Percentiles rank a stretch among this genome's conserved stretches.
phyloP scores from a whole-genome alignment of 805 yeast species.

The Ogataea pignaliae region DNA sequence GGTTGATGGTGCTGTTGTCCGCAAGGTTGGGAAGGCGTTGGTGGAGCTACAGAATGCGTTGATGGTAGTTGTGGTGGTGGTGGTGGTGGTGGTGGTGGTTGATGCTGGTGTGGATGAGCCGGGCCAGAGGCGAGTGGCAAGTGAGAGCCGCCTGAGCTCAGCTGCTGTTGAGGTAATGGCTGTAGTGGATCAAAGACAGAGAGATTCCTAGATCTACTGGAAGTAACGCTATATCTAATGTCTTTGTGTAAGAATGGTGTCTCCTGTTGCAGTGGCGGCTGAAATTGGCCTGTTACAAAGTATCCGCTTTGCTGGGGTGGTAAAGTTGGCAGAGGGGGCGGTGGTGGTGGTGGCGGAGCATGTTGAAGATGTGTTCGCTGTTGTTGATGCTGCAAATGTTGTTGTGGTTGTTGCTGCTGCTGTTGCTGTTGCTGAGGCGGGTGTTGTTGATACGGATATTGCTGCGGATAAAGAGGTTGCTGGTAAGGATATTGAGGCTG shows the following conservation, averaged over 20 bases:
- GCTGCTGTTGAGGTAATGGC: conserved; percentile 11
- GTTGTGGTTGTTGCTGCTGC: conserved; percentile 13
- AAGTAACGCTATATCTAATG: conserved; percentile 28
- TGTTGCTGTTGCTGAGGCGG: conserved; percentile 5
- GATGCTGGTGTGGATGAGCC: neutral
- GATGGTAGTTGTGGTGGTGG: conserved; percentile 1
- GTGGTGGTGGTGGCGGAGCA: conserved; percentile 17
- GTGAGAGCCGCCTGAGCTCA: neutral
- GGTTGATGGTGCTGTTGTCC: conserved; percentile 9
- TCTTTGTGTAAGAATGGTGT: conserved; percentile 27
- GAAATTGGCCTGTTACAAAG: conserved; percentile 25
- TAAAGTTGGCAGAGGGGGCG: too few relatives aligned
- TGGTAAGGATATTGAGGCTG: conserved; percentile 13
- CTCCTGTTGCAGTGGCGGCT: conserved; percentile 24
- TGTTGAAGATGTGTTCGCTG: conserved; percentile 1
- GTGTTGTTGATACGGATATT: conserved; percentile 14
- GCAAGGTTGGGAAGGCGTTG: neutral
- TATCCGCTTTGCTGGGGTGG: conserved; percentile 9
- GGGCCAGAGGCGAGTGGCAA: conserved; percentile 1
- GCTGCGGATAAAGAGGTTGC: conserved; percentile 7
- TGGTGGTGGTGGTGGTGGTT: conserved; percentile 2
- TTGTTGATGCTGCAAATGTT: conserved; percentile 8
- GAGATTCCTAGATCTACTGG: conserved; percentile 32
- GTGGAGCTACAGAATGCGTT: conserved; percentile 9
- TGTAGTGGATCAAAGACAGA: conserved; percentile 36